Conservation (phyloP, 768 basidiomycete genomes). For the Russula sp. region DNA sequence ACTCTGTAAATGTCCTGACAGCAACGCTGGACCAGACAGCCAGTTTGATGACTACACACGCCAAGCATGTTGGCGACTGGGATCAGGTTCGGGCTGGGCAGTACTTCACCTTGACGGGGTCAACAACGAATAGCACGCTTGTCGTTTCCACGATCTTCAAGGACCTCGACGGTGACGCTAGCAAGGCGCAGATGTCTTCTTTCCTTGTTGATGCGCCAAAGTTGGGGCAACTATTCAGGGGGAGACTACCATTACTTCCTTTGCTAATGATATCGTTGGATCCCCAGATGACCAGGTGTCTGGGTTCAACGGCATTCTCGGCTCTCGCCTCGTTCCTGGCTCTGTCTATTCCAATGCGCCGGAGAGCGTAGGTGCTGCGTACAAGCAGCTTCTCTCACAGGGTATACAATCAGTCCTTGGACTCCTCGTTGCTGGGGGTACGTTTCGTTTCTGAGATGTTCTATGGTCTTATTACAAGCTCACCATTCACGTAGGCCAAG, state of each 20-base stretch:
- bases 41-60: conserved; percentile 37
- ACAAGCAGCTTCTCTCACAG: conserved; percentile 15
- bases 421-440: conserved; percentile 21
- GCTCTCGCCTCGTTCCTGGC: conserved; percentile 25
- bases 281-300: conserved; percentile 19
- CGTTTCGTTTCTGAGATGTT: background rate
- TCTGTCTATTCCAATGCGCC: conserved; percentile 9
- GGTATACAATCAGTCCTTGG: conserved; percentile 13
- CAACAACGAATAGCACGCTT: conserved; percentile 11
- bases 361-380: conserved; percentile 18
- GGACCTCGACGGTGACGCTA: conserved; percentile 26
- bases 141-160: conserved; percentile 30
- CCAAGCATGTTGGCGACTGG: conserved; percentile 18
- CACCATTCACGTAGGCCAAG: conserved; percentile 33
- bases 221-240: conserved; percentile 28
- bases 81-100: conserved; percentile 6
- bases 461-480: background rate
- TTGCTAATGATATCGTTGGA: conserved; percentile 17
- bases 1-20: conserved; percentile 34
- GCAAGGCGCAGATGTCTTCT: conserved; percentile 21
- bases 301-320: conserved; percentile 19
- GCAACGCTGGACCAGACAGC: conserved; percentile 41
- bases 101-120: conserved; percentile 37
- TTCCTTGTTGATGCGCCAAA: conserved; percentile 20
- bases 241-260: conserved; percentile 11